phyloP scores from a whole-genome alignment of 306 rosid species.

The Lithocarpus polystachyus region DNA sequence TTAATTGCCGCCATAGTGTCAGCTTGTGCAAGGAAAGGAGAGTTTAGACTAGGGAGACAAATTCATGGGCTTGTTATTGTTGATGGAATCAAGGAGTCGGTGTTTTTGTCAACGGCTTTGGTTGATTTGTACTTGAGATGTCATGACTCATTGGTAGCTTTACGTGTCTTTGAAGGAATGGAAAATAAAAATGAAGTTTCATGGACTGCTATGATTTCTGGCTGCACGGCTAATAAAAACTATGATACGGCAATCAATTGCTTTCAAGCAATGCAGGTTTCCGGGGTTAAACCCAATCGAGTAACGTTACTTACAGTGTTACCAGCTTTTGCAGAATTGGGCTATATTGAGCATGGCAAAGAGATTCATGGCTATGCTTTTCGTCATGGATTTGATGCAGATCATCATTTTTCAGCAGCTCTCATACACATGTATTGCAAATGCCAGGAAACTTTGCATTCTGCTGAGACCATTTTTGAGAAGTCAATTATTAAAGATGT shows the following conservation, averaged over 20 bases:
- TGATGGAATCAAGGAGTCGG: slow-evolving; percentile 40
- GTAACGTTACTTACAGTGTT: slow-evolving; percentile 45
- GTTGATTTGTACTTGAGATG: slow-evolving; percentile 62
- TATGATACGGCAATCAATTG: slow-evolving; percentile 38
- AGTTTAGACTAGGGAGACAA: slow-evolving; percentile 45
- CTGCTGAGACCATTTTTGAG: slow-evolving; percentile 46
- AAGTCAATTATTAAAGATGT: slow-evolving; percentile 48
- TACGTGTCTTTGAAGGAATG: slow-evolving; percentile 44
- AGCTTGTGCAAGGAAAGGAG: slow-evolving; percentile 34
- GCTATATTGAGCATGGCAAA: slow-evolving; percentile 40
- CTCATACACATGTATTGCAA: slow-evolving; percentile 53
- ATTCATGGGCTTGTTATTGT: slow-evolving; percentile 51
- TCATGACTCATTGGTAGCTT: slow-evolving; percentile 35
- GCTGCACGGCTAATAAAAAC: slow-evolving; percentile 35
- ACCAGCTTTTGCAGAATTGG: slow-evolving; percentile 53
- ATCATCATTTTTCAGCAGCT: slow-evolving; percentile 53
- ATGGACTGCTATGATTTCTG: slow-evolving; percentile 69
- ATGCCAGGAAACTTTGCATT: slow-evolving; percentile 30
- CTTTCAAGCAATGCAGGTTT: slow-evolving; percentile 50
- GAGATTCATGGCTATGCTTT: slow-evolving; percentile 57
- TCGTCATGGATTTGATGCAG: slow-evolving; percentile 45
- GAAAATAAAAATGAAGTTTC: slow-evolving; percentile 58
- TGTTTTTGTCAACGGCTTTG: slow-evolving; percentile 51
- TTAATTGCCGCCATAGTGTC: slow-evolving; percentile 50
- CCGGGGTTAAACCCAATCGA: slow-evolving; percentile 51